A percentile compares a stretch with the other conserved stretches of the same genome.
These are phyloP conservation scores for Fusarium sarcochroum DNA, from an alignment of 2,329 filamentous ascomycete species.

Conservation along the genomic window DNA sequence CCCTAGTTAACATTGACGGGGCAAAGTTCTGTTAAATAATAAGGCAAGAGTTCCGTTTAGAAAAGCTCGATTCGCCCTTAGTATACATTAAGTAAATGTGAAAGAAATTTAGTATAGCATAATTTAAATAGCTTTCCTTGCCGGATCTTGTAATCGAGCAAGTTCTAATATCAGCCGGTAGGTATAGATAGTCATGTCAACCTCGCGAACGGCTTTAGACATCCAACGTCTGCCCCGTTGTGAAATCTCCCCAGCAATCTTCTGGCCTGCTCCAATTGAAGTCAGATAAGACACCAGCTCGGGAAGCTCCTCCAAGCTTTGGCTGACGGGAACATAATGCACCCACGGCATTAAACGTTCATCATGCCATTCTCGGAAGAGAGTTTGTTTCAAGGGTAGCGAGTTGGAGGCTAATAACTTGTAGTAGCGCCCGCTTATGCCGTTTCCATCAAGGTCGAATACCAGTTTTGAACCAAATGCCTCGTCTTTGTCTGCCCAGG, in stretches of 20 bases:
- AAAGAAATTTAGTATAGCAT: background rate
- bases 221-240: constrained; percentile 69
- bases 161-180: constrained; percentile 74
- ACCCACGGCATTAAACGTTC: constrained; percentile 69
- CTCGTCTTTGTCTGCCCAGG: constrained; percentile 53
- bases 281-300: constrained; percentile 65
- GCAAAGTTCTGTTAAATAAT: too few species aligned
- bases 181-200: constrained; percentile 72
- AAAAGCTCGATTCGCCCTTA: background rate
- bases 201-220: constrained; percentile 65
- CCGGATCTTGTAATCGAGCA: constrained; percentile 57
- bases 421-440: constrained; percentile 67
- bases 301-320: constrained; percentile 64
- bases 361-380: constrained; percentile 71
- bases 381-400: constrained; percentile 65
- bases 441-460: constrained; percentile 70
- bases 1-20: too few species aligned
- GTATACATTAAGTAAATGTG: background rate
- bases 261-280: constrained; percentile 61
- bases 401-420: constrained; percentile 63
- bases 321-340: constrained; percentile 69
- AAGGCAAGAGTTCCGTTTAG: too few species aligned
- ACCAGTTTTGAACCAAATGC: constrained; percentile 58
- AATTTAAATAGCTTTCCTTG: constrained; percentile 18
- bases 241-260: constrained; percentile 65